These are phyloP conservation scores for Gracilariopsis chorda DNA, from an alignment of 23 red algal species.

Conservation along the genomic window DNA sequence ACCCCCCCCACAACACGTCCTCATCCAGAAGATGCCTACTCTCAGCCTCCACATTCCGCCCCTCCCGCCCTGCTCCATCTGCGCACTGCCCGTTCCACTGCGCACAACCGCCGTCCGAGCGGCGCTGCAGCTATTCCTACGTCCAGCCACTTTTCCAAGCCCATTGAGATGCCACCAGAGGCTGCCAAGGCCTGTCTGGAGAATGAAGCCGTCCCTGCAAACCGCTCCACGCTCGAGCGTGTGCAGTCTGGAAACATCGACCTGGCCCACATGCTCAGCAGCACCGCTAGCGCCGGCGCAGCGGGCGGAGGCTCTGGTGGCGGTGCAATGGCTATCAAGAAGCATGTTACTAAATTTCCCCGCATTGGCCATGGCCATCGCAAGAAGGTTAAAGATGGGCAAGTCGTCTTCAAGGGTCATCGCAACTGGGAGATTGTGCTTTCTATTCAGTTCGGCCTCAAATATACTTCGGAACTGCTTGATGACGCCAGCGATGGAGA, in stretches of 20 bases:
- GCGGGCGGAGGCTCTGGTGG: not conserved
- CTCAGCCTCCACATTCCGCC: conserved; percentile 4
- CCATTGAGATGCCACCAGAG: conserved; percentile 60
- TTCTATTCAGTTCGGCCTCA: conserved; percentile 76
- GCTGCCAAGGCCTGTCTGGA: not conserved
- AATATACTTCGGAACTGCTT: conserved; percentile 60
- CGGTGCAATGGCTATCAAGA: conserved; percentile 35
- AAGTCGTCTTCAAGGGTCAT: conserved; percentile 80
- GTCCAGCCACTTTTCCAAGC: conserved; percentile 48
- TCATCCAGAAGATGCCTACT: not conserved
- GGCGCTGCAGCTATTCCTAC: not conserved
- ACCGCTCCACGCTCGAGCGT: conserved; percentile 13
- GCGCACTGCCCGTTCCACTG: conserved; percentile 5
- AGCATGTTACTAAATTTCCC: conserved; percentile 51
- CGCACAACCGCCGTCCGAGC: conserved; percentile 19
- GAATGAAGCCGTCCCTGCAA: conserved; percentile 7
- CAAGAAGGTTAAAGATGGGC: conserved; percentile 77
- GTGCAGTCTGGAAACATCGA: conserved; percentile 25
- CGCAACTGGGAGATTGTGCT: conserved; percentile 80
- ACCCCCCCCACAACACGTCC: not conserved
- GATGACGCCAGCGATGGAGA: conserved; percentile 30
- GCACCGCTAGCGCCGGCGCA: not conserved
- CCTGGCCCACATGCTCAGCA: conserved; percentile 31
- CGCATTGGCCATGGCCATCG: conserved; percentile 25
- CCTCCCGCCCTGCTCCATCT: conserved; percentile 8